These are phyloP conservation scores for Prunus yedoensis DNA, from an alignment of 331 rosid genomes.

Conservation along the genomic window DNA sequence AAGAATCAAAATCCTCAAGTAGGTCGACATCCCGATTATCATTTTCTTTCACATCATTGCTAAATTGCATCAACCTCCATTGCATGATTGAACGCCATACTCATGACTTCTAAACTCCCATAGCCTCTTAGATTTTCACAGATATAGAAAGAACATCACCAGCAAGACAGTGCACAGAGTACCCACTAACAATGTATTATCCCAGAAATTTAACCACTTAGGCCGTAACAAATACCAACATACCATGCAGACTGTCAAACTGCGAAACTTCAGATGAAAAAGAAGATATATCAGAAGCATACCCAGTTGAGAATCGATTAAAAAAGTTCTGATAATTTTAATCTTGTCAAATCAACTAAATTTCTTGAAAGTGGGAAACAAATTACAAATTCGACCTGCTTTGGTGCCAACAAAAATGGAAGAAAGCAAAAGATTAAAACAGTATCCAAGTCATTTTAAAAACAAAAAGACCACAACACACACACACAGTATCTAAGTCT, in stretches of 20 bases:
- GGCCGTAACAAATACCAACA: neutral
- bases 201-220: neutral
- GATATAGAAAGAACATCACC: conserved; percentile 3
- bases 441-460: neutral
- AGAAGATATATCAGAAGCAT: neutral
- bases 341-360: neutral
- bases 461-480: neutral
- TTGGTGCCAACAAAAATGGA: neutral
- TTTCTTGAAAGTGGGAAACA: neutral
- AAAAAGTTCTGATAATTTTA: neutral
- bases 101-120: conserved; percentile 31
- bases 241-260: conserved; percentile 15
- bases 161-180: neutral
- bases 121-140: conserved; percentile 10
- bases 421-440: neutral
- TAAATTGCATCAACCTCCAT: conserved; percentile 29
- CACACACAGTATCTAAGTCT: neutral
- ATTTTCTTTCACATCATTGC: conserved; percentile 34
- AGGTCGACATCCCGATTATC: conserved; percentile 44
- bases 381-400: neutral
- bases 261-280: conserved; percentile 13
- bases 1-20: conserved; percentile 65
- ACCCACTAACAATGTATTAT: neutral
- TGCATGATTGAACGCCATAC: conserved; percentile 14
- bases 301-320: neutral